Base-by-base conservation (phyloP, 1,284 basidiomycete genomes). In the Irpex sp. region DNA sequence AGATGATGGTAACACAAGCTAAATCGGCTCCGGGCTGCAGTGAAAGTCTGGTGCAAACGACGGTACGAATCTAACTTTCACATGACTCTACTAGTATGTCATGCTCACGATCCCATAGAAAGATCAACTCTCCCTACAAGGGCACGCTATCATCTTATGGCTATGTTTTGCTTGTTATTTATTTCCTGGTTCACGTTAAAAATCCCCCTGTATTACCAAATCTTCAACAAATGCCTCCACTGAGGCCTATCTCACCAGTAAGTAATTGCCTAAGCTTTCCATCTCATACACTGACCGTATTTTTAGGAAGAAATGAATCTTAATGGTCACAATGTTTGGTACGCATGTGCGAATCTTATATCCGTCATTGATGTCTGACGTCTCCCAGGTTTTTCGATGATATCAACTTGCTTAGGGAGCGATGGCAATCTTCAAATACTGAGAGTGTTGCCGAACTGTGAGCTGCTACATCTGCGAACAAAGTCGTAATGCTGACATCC, bases 1-100 rank as follows among this genome's bases (percentile, higher is more conserved):
- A 46, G 31, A 39, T 31, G 26, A 49, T 61, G 54, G 57, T 60
- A 7, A 62, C 62, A 21, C 11, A 26, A 6, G 26, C 53, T 55
- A 17, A 55, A 15, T 15, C 53, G 7, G 33, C 53, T 57, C 26
- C 43, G 37, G 39, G 58, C 51, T 37, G 17, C 69, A 96, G 94
- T 99, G 73, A 99, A 99, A 83, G 95, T 99, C 37, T 99, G 97
- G 97, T 94, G 94, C 72, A 99, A 99, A 80, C 85, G 96, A 74
- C 86, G 94, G 91, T 90, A 59, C 59, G 81, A 72, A 54, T 46
- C 17, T 63, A 60, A 21, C 61, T 47, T 3, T 4, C 9, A 17
- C 39, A 26, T n/a, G 55, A 31, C 49, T 61, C 31, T 54, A 57
- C 19, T 13, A 55, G 8, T 50, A 50, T 60, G 46, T 26, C 26